phyloP scores from a whole-genome alignment of 1,284 basidiomycete species.

The Puccinia coronata region DNA sequence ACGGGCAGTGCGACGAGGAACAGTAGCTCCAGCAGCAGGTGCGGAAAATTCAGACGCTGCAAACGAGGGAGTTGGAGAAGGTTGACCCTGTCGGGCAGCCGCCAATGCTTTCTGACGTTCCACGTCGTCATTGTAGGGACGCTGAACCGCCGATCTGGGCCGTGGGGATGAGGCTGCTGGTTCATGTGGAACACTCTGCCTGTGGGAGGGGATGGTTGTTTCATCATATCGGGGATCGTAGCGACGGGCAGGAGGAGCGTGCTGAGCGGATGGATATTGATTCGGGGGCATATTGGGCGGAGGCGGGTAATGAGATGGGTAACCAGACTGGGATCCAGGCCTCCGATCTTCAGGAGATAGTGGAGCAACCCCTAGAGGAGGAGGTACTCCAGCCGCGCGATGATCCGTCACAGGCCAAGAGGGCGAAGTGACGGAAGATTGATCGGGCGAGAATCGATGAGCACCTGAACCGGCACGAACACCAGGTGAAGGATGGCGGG shows the following conservation, averaged over 20 bases:
- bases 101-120: constrained; percentile 33
- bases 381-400: background rate
- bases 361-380: background rate
- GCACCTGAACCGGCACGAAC: constrained; percentile 11
- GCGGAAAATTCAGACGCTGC: constrained; percentile 45
- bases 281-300: background rate
- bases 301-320: constrained; percentile 22
- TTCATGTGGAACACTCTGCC: constrained; percentile 10
- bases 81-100: constrained; percentile 35
- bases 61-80: constrained; percentile 44
- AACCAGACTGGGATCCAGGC: constrained; percentile 29
- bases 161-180: constrained; percentile 11
- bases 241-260: constrained; percentile 27
- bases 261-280: constrained; percentile 15
- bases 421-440: constrained; percentile 16
- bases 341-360: constrained; percentile 25
- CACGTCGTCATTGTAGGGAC: constrained; percentile 13
- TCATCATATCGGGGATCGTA: constrained; percentile 47
- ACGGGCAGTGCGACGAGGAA: constrained; percentile 19
- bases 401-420: constrained; percentile 23
- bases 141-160: constrained; percentile 36
- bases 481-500: constrained; percentile 37
- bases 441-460: constrained; percentile 35
- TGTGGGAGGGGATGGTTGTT: constrained; percentile 13
- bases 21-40: constrained; percentile 6